Evolutionary conservation across 371 early-diverging fungal genomes (phyloP).

Genomic region (Mucor saturninus): DNA sequence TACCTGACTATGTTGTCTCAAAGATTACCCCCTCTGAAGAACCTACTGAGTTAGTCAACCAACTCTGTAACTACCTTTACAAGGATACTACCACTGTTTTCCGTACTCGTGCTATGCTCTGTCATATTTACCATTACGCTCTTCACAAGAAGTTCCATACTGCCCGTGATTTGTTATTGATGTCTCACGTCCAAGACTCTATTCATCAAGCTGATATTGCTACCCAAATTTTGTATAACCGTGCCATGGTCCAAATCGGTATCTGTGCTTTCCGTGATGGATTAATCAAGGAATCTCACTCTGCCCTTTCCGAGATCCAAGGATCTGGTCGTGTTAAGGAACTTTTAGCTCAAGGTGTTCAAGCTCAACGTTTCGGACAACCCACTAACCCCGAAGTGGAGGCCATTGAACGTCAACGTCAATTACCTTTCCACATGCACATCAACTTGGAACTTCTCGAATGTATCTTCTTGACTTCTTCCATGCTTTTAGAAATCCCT

Average conservation of each 20-base stretch:
- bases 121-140: slow-evolving; percentile 96
- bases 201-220: slow-evolving; percentile 89
- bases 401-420: slow-evolving; percentile 89
- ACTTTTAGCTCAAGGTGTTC: slow-evolving; percentile 92
- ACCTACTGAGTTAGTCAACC: slow-evolving; percentile 69
- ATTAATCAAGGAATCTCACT: slow-evolving; percentile 85
- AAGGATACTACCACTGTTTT: slow-evolving; percentile 82
- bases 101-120: slow-evolving; percentile 95
- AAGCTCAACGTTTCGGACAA: slow-evolving; percentile 72
- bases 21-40: slow-evolving; percentile 53
- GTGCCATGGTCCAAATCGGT: slow-evolving; percentile 95
- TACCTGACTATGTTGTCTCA: slow-evolving; percentile 49
- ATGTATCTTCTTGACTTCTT: slow-evolving; percentile 92
- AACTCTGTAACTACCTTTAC: slow-evolving; percentile 89
- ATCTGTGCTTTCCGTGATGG: slow-evolving; percentile 97
- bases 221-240: slow-evolving; percentile 96
- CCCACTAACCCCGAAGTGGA: slow-evolving; percentile 80
- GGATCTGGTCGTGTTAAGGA: slow-evolving; percentile 90
- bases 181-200: slow-evolving; percentile 97
- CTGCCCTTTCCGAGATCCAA: slow-evolving; percentile 89
- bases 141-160: slow-evolving; percentile 91
- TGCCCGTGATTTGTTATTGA: slow-evolving; percentile 95
- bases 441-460: slow-evolving; percentile 98
- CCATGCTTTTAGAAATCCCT: slow-evolving; percentile 97
- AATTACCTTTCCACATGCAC: slow-evolving; percentile 98